Evolutionary conservation across 805 yeast genomes (phyloP), one percentile per base, ranked within the genome.

Genomic region (Saturnispora zaruensis): DNA sequence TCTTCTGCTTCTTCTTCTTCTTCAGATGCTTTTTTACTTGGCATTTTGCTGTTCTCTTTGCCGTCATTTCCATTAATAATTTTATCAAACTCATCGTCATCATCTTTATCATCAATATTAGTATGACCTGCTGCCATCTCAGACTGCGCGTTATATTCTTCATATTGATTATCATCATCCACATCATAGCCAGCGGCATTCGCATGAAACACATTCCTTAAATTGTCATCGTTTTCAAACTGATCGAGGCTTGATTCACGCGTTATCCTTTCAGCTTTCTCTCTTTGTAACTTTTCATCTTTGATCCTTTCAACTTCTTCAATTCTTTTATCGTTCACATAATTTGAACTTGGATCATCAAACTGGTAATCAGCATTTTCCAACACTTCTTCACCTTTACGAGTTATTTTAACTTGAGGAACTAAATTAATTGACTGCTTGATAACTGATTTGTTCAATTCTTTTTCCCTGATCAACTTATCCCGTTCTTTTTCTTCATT

Each of bases 341-440:
- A 65, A 20, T 58, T 58, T 13, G 58, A 47, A 5, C 53, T 45
- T 37, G 42, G 40, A 46, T 34, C 50, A 41, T 45, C 51, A 52
- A 61, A 59, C 34, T 62, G 64, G 44, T 61, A 63, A 37, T 72
- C 77, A 23, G 73, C 77, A 43, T 55, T 53, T 40, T 84, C 95
- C 5, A 87, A 74, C n/a, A 85, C 64, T 60, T 85, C 90, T 53
- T 89, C 96, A 24, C 96, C 96, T 63, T 84, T 86, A 63, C 88
- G 96, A 3, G 96, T 87, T 58, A 88, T 74, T 56, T 87, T 74
- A 55, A 87, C 78, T 42, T 81, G 74, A 14, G 53, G 52, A 16
- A 88, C 88, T 30, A 73, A 78, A 48, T 60, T 61, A 33, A 55
- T 44, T 1, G 52, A 58, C 32, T 53, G 56, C 41, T 81, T 81